These are phyloP conservation scores for Fimicolochytrium jonesii DNA, from an alignment of 192 early-diverging fungal genomes.

Conservation along the genomic window DNA sequence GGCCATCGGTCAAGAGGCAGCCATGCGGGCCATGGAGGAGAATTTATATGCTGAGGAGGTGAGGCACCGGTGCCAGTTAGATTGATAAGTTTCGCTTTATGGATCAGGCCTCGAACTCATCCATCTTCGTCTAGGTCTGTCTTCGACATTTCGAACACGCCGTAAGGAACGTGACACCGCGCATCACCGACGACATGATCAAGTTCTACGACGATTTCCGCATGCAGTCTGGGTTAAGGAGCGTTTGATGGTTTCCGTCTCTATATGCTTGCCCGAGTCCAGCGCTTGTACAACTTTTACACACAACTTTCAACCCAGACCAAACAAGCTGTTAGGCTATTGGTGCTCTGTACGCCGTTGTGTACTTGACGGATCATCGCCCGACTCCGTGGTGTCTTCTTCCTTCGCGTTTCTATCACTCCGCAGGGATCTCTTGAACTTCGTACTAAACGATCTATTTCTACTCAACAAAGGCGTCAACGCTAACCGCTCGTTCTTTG, in stretches of 20 bases:
- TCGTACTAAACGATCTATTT: conserved; percentile 1
- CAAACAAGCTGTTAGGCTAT: too few relatives aligned
- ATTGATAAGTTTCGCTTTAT: not conserved
- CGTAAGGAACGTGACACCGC: conserved; percentile 52
- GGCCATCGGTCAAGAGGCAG: conserved; percentile 90
- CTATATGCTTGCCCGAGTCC: not conserved
- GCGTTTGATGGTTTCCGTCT: conserved; percentile 21
- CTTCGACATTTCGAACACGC: conserved; percentile 65
- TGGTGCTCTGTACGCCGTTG: too few relatives aligned
- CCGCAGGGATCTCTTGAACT: too few relatives aligned
- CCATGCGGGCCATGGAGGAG: conserved; percentile 87
- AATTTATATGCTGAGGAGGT: conserved; percentile 37
- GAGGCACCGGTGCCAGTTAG: too few relatives aligned
- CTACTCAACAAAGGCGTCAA: not conserved
- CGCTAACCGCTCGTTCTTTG: not conserved
- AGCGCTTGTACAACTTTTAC: too few relatives aligned
- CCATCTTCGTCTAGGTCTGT: conserved; percentile 38
- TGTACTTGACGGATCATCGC: too few relatives aligned
- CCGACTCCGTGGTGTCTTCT: too few relatives aligned
- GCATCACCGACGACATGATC: conserved; percentile 90
- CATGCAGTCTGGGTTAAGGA: conserved; percentile 34
- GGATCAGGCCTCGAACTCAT: not conserved
- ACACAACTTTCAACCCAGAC: too few relatives aligned
- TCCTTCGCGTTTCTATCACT: too few relatives aligned
- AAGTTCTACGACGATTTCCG: conserved; percentile 80